A percentile compares a stretch with the other conserved stretches of the same genome.
phyloP scores from a whole-genome alignment of 2,329 filamentous ascomycete species.

The Claviceps sp. region DNA sequence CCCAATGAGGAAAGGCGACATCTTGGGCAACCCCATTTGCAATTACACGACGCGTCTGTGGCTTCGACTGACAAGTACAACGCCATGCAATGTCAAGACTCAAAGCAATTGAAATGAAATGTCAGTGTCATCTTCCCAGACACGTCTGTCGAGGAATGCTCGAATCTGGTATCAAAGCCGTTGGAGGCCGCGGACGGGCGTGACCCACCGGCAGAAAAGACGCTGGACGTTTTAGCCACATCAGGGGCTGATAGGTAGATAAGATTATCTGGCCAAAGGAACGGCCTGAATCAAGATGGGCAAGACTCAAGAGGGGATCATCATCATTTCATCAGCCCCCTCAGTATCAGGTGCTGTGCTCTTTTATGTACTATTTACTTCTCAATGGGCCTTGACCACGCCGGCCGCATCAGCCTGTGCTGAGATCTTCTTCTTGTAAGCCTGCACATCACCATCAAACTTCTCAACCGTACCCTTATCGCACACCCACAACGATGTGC shows the following conservation, averaged over 20 bases:
- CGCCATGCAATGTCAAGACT: no score
- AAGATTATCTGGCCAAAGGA: background rate
- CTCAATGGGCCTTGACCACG: conserved; percentile 56
- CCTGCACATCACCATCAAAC: conserved; percentile 87
- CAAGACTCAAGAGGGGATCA: background rate
- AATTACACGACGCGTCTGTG: no score
- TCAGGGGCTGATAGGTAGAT: no score
- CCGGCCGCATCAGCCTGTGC: conserved; percentile 80
- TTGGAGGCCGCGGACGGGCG: no score
- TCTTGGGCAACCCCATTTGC: background rate
- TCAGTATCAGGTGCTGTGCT: background rate
- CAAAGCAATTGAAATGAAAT: no score
- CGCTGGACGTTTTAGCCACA: no score
- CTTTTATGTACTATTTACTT: background rate
- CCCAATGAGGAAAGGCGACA: conserved; percentile 16
- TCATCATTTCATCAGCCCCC: background rate
- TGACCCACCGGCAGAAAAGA: no score
- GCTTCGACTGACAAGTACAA: no score
- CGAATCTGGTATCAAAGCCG: no score
- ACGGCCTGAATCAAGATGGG: background rate
- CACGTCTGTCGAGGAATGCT: no score
- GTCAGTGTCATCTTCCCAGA: no score
- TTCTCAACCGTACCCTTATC: conserved; percentile 89
- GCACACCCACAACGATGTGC: conserved; percentile 90
- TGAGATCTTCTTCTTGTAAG: conserved; percentile 93